phyloP scores from a whole-genome alignment of 2,329 filamentous ascomycete genomes.

The Fusarium sp. region DNA sequence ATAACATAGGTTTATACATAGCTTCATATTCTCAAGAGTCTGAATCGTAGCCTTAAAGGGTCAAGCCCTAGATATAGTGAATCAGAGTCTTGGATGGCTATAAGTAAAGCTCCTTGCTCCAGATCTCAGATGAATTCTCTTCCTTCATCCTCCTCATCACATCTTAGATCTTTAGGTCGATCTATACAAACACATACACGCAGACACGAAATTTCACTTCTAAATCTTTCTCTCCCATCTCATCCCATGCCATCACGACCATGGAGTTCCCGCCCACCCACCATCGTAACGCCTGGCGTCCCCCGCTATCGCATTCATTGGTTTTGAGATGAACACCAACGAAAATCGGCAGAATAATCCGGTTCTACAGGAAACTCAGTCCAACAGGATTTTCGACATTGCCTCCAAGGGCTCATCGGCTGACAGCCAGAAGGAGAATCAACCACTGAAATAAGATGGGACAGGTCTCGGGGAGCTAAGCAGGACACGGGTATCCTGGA shows the following conservation, averaged over 20 bases:
- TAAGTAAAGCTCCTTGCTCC: background rate
- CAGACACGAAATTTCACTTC: background rate
- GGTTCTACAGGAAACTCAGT: background rate
- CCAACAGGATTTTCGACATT: background rate
- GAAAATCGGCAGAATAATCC: background rate
- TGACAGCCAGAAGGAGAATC: background rate
- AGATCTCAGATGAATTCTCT: background rate
- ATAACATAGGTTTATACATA: too few relatives aligned
- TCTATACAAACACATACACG: background rate
- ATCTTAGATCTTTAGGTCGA: background rate
- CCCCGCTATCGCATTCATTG: background rate
- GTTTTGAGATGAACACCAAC: background rate
- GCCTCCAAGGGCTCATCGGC: background rate
- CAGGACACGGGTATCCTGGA: background rate
- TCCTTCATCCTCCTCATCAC: background rate
- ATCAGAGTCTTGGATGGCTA: background rate
- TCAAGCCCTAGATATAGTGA: background rate
- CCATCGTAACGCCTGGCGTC: background rate
- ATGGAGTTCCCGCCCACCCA: background rate
- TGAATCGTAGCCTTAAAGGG: too few relatives aligned
- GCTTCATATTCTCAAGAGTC: too few relatives aligned
- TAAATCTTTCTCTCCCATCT: background rate
- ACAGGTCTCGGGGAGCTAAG: background rate
- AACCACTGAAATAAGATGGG: background rate
- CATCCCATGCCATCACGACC: background rate